Evolutionary conservation across 176 grass and related monocot species (phyloP), one percentile per base, ranked within the genome.

Genomic region (Secale cereale): DNA sequence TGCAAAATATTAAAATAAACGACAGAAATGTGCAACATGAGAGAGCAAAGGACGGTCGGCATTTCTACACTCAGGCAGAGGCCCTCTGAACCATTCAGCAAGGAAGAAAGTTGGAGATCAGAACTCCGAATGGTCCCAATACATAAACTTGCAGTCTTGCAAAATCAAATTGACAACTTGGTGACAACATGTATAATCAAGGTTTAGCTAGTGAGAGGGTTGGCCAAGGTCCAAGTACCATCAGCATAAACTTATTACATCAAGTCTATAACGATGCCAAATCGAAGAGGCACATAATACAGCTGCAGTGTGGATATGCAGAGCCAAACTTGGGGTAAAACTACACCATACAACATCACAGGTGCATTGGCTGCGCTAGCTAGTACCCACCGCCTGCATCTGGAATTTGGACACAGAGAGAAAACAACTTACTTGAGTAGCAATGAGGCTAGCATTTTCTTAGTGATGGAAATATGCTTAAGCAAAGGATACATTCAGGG

Each of bases 401-500:
- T 46, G 8, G 43, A 45, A 45, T 45, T 45, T 45, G 3, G 67
- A 43, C 20, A 69, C 10, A 50, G 65, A 29, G 43, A 45, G 43
- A 12, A 82, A 59, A 40, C 37, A 40, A 40, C 37, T 29, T 71
- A 31, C 10, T 79, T 87, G 74, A 87, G 33, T 22, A 59, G 45
- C 37, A 9, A 59, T 57, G 32, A 76, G 45, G n/a, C n/a, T n/a
- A 76, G 54, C n/a, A n/a, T n/a, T n/a, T n/a, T n/a, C n/a, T n/a
- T n/a, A 65, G 11, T 1, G 9, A 40, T 3, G 37, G 26, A 8
- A 40, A 3, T 40, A n/a, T 56, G 62, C 0, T 40, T 3, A 16
- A 66, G 41, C 59, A 86, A 76, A 82, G 70, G 36, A 27, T 82
- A 90, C 94, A 86, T 91, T 82, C 31, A 13, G 76, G 31, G 72